A percentile compares a stretch with the other conserved stretches of the same genome.
These are phyloP conservation scores for Pythium biforme DNA, from an alignment of 352 stramenopile species.

Conservation along the genomic window DNA sequence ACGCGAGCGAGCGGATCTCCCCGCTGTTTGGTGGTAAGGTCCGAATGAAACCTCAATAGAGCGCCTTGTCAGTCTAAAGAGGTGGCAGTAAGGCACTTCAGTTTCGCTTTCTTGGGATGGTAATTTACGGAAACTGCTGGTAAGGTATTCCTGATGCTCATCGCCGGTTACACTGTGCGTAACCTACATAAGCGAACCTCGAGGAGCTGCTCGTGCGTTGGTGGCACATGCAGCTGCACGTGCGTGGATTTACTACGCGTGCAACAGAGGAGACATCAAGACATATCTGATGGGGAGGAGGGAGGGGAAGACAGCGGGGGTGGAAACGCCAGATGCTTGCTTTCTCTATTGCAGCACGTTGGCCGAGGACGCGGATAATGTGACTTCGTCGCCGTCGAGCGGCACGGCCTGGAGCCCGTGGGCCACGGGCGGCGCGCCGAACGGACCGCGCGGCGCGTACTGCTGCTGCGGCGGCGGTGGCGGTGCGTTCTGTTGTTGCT, in stretches of 20 bases:
- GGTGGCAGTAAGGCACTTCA: background rate
- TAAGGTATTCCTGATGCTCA: too few relatives aligned
- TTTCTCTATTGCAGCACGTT: slow-evolving; percentile 67
- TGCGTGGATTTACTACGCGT: too few relatives aligned
- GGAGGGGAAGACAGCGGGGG: background rate
- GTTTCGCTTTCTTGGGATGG: background rate
- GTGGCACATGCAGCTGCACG: too few relatives aligned
- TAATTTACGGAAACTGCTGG: background rate
- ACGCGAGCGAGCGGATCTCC: background rate
- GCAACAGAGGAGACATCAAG: too few relatives aligned
- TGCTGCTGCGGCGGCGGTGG: slow-evolving; percentile 7
- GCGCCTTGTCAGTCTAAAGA: slow-evolving; percentile 7
- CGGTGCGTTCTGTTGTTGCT: background rate
- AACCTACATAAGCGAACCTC: background rate
- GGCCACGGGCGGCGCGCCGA: slow-evolving; percentile 27
- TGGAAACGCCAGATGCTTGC: background rate
- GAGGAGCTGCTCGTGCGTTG: background rate
- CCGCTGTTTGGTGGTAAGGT: slow-evolving; percentile 8
- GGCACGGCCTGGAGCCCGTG: slow-evolving; percentile 25
- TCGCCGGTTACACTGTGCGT: background rate
- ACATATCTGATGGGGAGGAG: too few relatives aligned
- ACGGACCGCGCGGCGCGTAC: slow-evolving; percentile 22
- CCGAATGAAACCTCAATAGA: slow-evolving; percentile 4
- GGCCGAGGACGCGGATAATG: slow-evolving; percentile 59
- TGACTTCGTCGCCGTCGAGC: slow-evolving; percentile 62